A percentile compares a stretch with the other conserved stretches of the same genome.
Evolutionary conservation across 2,329 filamentous ascomycete species (phyloP).

Genomic region (Colletotrichum acutatum): DNA sequence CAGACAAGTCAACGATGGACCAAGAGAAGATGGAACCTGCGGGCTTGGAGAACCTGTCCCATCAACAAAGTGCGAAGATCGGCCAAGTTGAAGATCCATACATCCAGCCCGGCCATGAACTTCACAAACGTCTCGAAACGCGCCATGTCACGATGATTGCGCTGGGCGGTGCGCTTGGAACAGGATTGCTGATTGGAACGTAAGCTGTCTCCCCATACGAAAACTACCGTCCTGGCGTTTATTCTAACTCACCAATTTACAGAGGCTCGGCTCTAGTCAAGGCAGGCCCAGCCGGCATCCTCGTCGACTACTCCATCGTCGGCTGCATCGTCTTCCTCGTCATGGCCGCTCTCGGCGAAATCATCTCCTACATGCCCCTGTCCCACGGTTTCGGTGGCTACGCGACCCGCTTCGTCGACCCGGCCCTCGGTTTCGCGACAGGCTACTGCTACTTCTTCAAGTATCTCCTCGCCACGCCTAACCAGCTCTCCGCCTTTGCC

Average conservation of each 20-base stretch:
- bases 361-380: conserved; percentile 43
- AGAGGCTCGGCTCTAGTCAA: conserved; percentile 57
- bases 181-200: conserved; percentile 61
- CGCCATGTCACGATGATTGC: conserved; percentile 51
- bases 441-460: conserved; percentile 31
- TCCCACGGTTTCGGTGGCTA: conserved; percentile 70
- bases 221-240: neutral
- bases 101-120: conserved; percentile 12
- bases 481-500: conserved; percentile 52
- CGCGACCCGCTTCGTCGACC: conserved; percentile 70
- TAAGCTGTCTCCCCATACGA: neutral
- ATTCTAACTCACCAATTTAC: neutral
- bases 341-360: conserved; percentile 57
- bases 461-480: conserved; percentile 43
- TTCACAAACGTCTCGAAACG: conserved; percentile 39
- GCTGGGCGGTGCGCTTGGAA: conserved; percentile 51
- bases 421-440: conserved; percentile 25
- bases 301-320: conserved; percentile 55
- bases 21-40: conserved; percentile 12
- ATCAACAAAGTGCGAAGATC: conserved; percentile 14
- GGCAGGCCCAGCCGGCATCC: conserved; percentile 54
- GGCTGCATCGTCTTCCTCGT: conserved; percentile 64
- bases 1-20: neutral
- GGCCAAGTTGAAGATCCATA: conserved; percentile 11
- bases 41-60: neutral